Conservation (phyloP, 306 rosid species). For the Biancaea sappan region DNA sequence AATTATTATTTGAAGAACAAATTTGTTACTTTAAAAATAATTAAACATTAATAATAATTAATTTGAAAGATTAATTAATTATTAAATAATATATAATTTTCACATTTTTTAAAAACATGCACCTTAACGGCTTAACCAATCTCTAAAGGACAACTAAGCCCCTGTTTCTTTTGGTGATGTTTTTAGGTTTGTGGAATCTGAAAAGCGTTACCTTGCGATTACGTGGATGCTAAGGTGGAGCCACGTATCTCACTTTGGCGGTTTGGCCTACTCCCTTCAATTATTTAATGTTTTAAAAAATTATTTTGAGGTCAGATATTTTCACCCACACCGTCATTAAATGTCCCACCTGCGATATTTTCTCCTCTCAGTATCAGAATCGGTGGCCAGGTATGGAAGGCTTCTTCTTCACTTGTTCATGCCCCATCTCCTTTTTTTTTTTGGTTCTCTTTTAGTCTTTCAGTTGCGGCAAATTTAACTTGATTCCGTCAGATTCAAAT, state of each 20-base stretch:
- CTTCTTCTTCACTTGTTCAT: neutral
- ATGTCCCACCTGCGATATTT: neutral
- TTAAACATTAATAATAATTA: too few species aligned
- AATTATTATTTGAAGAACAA: too few species aligned
- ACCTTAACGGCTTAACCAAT: too few species aligned
- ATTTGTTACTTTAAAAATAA: too few species aligned
- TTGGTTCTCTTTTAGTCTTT: neutral
- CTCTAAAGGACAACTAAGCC: too few species aligned
- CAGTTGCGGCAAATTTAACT: neutral
- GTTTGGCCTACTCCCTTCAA: neutral
- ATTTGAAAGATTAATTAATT: too few species aligned
- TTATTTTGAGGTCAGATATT: slow-evolving; percentile 1
- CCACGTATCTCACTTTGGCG: neutral
- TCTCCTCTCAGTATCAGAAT: neutral
- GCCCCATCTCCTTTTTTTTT: neutral
- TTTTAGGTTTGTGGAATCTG: neutral
- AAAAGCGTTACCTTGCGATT: neutral
- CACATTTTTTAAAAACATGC: too few species aligned
- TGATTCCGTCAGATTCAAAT: neutral
- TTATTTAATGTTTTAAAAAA: neutral
- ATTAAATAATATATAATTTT: too few species aligned
- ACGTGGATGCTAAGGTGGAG: neutral
- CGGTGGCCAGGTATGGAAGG: neutral
- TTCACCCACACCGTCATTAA: neutral
- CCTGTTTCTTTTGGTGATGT: neutral